A percentile compares a stretch with the other conserved stretches of the same genome.
Evolutionary conservation across 441 rosid genomes (phyloP).

Genomic region (Metrosideros polymorpha): DNA sequence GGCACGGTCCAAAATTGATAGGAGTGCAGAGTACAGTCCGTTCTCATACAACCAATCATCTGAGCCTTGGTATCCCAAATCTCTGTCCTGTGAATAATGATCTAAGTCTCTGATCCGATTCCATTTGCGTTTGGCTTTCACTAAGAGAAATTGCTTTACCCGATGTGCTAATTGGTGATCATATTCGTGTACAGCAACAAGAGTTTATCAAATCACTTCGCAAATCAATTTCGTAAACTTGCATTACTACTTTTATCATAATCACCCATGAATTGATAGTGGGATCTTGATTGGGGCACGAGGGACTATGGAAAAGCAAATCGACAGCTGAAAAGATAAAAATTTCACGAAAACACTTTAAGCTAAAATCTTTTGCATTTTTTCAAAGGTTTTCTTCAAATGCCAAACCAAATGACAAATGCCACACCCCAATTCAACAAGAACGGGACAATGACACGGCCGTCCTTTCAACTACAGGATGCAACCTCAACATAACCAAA

Average conservation of each 20-base stretch:
- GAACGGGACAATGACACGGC: too few relatives aligned
- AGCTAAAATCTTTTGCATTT: too few relatives aligned
- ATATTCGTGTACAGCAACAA: rapidly evolving
- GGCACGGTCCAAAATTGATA: neutral
- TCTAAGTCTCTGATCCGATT: neutral
- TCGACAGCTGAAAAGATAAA: neutral
- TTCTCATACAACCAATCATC: neutral
- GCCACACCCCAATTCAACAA: too few relatives aligned
- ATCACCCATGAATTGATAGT: neutral
- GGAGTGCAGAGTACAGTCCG: neutral
- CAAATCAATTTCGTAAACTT: neutral
- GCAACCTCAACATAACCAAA: too few relatives aligned
- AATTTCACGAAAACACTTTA: too few relatives aligned
- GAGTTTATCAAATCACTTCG: neutral
- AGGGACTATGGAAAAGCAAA: neutral
- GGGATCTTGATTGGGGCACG: neutral
- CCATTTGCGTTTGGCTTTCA: neutral
- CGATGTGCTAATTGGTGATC: neutral
- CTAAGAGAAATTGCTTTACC: neutral
- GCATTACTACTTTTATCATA: neutral
- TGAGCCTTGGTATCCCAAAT: too few relatives aligned
- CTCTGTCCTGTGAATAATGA: neutral
- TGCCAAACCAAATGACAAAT: too few relatives aligned
- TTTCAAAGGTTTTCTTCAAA: too few relatives aligned
- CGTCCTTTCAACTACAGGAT: too few relatives aligned